Conservation (phyloP, 371 early-diverging fungal genomes). For the Haplosporangium sp. region DNA sequence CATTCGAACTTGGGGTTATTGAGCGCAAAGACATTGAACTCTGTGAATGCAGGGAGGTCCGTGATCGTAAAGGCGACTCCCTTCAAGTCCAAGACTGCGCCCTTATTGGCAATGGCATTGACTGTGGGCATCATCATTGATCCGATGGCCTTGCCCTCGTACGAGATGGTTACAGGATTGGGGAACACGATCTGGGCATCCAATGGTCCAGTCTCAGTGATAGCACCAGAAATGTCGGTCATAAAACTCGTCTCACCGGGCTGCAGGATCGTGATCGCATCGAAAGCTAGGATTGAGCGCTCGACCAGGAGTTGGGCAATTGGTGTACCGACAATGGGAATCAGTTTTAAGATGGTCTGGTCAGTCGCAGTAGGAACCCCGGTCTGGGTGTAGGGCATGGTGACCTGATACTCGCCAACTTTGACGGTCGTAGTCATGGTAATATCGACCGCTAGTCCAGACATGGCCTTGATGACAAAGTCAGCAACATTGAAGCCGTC, state of each 20-base stretch:
- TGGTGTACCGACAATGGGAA: conserved; percentile 63
- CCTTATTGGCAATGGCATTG: conserved; percentile 50
- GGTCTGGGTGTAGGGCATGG: conserved; percentile 55
- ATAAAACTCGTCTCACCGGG: conserved; percentile 58
- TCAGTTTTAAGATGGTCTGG: conserved; percentile 52
- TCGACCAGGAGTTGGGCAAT: conserved; percentile 64
- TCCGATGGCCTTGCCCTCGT: conserved; percentile 55
- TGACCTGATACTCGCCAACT: conserved; percentile 60
- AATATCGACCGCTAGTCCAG: conserved; percentile 59
- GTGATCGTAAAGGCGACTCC: conserved; percentile 58
- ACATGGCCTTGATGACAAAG: conserved; percentile 61
- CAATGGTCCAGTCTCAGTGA: conserved; percentile 65
- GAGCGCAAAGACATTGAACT: conserved; percentile 61
- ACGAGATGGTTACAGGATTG: conserved; percentile 55
- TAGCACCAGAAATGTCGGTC: conserved; percentile 59
- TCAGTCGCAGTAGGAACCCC: conserved; percentile 57
- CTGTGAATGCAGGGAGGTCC: conserved; percentile 58
- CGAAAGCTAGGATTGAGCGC: conserved; percentile 57
- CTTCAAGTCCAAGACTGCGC: conserved; percentile 59
- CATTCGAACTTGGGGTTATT: conserved; percentile 61
- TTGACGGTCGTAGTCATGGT: conserved; percentile 51
- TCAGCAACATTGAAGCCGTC: conserved; percentile 56
- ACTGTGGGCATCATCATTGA: conserved; percentile 59
- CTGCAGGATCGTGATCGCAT: conserved; percentile 53
- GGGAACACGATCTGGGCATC: conserved; percentile 65